Evolutionary conservation across 140 eudicot species (phyloP).

Genomic region (Cichorium intybus): DNA sequence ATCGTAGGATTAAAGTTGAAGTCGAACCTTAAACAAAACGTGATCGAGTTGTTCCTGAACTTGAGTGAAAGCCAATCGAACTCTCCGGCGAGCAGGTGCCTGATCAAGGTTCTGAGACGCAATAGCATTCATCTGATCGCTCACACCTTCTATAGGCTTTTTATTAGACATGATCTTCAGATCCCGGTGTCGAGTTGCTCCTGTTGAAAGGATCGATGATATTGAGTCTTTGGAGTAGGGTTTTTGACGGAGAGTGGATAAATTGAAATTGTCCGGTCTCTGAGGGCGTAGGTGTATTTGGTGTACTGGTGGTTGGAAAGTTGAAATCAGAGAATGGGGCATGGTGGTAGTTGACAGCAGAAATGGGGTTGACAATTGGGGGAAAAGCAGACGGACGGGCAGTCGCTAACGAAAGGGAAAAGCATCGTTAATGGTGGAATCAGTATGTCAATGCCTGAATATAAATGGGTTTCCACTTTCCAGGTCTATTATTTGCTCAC

Average conservation of each 20-base stretch:
- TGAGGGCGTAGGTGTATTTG: slow-evolving; percentile 7
- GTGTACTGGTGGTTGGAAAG: slow-evolving; percentile 45
- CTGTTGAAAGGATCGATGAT: background rate
- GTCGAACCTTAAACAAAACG: slow-evolving; percentile 63
- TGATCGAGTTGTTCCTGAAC: slow-evolving; percentile 89
- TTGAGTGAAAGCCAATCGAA: slow-evolving; percentile 75
- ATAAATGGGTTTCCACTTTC: too few species aligned
- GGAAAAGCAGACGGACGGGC: too few species aligned
- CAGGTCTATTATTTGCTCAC: too few species aligned
- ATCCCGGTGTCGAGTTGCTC: too few species aligned
- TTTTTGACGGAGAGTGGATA: slow-evolving; percentile 9
- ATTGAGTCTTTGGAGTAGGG: slow-evolving; percentile 8
- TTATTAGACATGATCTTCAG: slow-evolving; percentile 46
- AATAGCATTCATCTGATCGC: slow-evolving; percentile 68
- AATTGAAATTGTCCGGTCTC: background rate
- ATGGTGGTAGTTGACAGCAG: slow-evolving; percentile 32
- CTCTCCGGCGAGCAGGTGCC: slow-evolving; percentile 69
- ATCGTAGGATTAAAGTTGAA: background rate
- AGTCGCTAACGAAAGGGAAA: too few species aligned
- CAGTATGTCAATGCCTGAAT: too few species aligned
- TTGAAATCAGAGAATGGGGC: slow-evolving; percentile 47
- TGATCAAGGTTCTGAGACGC: slow-evolving; percentile 69
- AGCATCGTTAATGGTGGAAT: too few species aligned
- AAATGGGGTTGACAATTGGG: slow-evolving; percentile 15
- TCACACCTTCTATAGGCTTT: slow-evolving; percentile 60